phyloP scores from a whole-genome alignment of 179 eudicot species.

The Beta lomatogona region DNA sequence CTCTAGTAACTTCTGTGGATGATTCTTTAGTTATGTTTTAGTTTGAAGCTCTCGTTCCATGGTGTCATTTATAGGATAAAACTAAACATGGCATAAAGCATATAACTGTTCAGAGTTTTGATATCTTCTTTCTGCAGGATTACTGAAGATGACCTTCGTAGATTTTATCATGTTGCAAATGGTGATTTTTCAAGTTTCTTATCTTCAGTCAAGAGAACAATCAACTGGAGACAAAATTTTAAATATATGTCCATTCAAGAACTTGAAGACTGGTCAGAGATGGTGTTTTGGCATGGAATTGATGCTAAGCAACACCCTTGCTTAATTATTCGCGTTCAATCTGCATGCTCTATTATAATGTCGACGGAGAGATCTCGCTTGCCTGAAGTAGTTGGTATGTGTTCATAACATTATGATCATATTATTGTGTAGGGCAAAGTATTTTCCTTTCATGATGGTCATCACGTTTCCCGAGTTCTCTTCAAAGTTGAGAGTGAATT shows the following conservation, averaged over 20 bases:
- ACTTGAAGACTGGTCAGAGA: slow-evolving; percentile 58
- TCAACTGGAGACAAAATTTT: slow-evolving; percentile 62
- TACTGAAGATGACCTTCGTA: slow-evolving; percentile 54
- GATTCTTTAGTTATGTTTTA: neutral
- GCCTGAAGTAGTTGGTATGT: slow-evolving; percentile 65
- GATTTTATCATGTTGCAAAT: slow-evolving; percentile 57
- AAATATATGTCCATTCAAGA: slow-evolving; percentile 49
- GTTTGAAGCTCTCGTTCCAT: neutral
- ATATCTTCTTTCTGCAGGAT: slow-evolving; percentile 47
- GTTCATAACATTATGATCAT: slow-evolving; percentile 15
- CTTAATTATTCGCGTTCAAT: slow-evolving; percentile 65
- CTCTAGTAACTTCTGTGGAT: neutral
- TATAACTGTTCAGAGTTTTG: slow-evolving; percentile 3
- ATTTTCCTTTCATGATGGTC: slow-evolving; percentile 12
- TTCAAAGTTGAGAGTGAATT: neutral
- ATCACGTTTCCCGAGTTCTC: neutral
- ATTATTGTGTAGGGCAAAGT: slow-evolving; percentile 7
- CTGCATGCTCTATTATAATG: slow-evolving; percentile 53
- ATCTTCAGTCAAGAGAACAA: slow-evolving; percentile 59
- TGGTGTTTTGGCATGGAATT: slow-evolving; percentile 73
- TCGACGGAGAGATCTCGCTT: slow-evolving; percentile 46
- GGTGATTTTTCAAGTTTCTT: slow-evolving; percentile 54
- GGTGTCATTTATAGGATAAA: neutral
- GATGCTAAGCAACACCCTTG: slow-evolving; percentile 62
- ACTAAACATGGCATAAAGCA: slow-evolving; percentile 8